Evolutionary conservation across 2,329 filamentous ascomycete genomes (phyloP).

Genomic region (Apiospora malaysiana): DNA sequence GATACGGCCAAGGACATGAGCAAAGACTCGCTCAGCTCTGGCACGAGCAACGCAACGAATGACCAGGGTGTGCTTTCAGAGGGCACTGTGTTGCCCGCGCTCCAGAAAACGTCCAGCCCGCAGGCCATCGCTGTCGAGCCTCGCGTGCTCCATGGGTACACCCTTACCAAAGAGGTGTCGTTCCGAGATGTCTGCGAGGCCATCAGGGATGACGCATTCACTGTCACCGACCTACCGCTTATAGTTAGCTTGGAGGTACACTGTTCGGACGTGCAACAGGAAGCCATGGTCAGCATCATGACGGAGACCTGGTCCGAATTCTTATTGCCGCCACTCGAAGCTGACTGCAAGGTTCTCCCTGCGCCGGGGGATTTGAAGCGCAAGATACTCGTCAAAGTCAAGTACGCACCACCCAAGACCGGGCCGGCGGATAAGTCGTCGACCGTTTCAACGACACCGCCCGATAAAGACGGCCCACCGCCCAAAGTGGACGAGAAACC

Average conservation of each 20-base stretch:
- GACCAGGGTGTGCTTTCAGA: too few species aligned
- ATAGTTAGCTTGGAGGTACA: constrained; percentile 96
- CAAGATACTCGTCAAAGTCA: constrained; percentile 87
- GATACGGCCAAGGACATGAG: constrained; percentile 20
- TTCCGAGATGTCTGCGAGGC: constrained; percentile 86
- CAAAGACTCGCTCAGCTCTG: neutral
- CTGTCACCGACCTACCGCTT: constrained; percentile 77
- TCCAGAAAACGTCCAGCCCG: constrained; percentile 30
- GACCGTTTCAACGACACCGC: constrained; percentile 17
- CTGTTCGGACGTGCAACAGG: constrained; percentile 79
- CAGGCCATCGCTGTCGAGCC: constrained; percentile 63
- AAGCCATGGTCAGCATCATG: constrained; percentile 93
- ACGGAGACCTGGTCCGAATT: constrained; percentile 78
- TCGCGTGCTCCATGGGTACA: constrained; percentile 85
- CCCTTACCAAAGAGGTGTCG: constrained; percentile 84
- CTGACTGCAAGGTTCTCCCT: constrained; percentile 60
- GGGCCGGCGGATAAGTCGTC: constrained; percentile 29
- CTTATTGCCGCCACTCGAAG: constrained; percentile 63
- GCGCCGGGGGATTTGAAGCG: constrained; percentile 71
- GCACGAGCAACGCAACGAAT: neutral
- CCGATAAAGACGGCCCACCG: constrained; percentile 33
- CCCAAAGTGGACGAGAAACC: constrained; percentile 34
- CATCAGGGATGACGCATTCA: constrained; percentile 81
- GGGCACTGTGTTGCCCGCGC: neutral
- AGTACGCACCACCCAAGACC: constrained; percentile 61